Evolutionary conservation across 202 grass and related monocot species (phyloP).

Genomic region (Zizania palustris): DNA sequence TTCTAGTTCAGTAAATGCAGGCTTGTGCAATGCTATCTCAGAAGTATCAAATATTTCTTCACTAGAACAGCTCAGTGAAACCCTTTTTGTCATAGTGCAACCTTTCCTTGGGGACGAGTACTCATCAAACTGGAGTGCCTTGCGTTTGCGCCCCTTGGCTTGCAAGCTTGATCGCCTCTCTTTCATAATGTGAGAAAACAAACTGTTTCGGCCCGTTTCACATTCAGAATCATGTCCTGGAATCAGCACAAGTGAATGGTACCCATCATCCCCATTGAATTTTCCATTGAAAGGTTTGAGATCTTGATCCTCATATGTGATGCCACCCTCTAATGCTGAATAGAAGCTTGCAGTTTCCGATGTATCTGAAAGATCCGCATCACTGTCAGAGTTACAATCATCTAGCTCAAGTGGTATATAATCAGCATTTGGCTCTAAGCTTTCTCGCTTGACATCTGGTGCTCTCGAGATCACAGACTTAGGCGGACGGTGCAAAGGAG

Average conservation of each 20-base stretch:
- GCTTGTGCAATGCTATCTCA: conserved; percentile 27
- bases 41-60: conserved; percentile 28
- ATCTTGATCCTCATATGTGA: conserved; percentile 41
- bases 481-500: conserved; percentile 3
- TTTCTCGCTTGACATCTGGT: conserved; percentile 37
- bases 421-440: conserved; percentile 43
- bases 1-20: conserved; percentile 41
- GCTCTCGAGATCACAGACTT: conserved; percentile 42
- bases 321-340: conserved; percentile 31
- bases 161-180: conserved; percentile 34
- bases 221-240: conserved; percentile 35
- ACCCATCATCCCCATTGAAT: conserved; percentile 20
- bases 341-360: conserved; percentile 35
- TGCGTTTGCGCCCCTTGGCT: conserved; percentile 34
- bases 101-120: conserved; percentile 20
- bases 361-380: conserved; percentile 32
- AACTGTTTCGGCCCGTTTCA: conserved; percentile 39
- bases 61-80: conserved; percentile 38
- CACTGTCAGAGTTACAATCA: conserved; percentile 42
- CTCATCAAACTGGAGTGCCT: conserved; percentile 40
- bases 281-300: conserved; percentile 40
- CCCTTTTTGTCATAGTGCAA: conserved; percentile 29
- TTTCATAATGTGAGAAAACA: conserved; percentile 40
- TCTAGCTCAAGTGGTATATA: conserved; percentile 54
- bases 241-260: conserved; percentile 34